A percentile compares a stretch with the other conserved stretches of the same genome.
Evolutionary conservation across 2,329 filamentous ascomycete genomes (phyloP).

Genomic region (Botrytis pseudocinerea): DNA sequence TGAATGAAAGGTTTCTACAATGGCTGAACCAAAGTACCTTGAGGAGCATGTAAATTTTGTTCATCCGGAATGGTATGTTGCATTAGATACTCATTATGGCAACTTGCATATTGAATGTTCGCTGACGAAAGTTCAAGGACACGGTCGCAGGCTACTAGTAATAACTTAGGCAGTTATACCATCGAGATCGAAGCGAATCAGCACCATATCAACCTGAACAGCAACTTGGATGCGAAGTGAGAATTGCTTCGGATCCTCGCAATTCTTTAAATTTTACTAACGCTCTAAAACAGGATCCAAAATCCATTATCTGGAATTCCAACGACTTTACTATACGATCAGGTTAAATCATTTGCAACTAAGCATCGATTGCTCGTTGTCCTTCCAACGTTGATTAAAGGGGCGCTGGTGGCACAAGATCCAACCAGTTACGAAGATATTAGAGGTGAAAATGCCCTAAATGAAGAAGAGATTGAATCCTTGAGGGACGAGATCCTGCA

Average conservation of each 20-base stretch:
- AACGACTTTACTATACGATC: slow-evolving; percentile 49
- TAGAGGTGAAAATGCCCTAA: slow-evolving; percentile 50
- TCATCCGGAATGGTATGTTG: slow-evolving; percentile 4
- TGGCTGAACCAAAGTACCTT: not conserved
- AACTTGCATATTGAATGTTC: too few relatives aligned
- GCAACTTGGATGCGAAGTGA: slow-evolving; percentile 22
- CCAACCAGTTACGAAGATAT: slow-evolving; percentile 63
- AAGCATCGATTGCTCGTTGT: slow-evolving; percentile 60
- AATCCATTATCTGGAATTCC: slow-evolving; percentile 59
- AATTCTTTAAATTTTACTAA: not conserved
- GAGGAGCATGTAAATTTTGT: not conserved
- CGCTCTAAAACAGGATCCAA: slow-evolving; percentile 46
- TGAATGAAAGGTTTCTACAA: not conserved
- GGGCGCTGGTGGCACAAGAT: slow-evolving; percentile 73
- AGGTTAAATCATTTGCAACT: slow-evolving; percentile 61
- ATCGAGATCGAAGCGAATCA: slow-evolving; percentile 10
- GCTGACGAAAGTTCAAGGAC: slow-evolving; percentile 7
- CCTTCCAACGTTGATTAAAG: slow-evolving; percentile 60
- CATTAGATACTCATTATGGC: not conserved
- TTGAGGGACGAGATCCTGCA: slow-evolving; percentile 64
- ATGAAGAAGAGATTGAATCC: slow-evolving; percentile 56
- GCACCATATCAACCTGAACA: slow-evolving; percentile 15
- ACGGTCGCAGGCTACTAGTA: not conserved
- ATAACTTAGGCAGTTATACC: not conserved
- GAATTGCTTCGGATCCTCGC: not conserved